Evolutionary conservation across 768 basidiomycete species (phyloP), one percentile per base, ranked within the genome.

Genomic region (Kwoniella bestiolae): DNA sequence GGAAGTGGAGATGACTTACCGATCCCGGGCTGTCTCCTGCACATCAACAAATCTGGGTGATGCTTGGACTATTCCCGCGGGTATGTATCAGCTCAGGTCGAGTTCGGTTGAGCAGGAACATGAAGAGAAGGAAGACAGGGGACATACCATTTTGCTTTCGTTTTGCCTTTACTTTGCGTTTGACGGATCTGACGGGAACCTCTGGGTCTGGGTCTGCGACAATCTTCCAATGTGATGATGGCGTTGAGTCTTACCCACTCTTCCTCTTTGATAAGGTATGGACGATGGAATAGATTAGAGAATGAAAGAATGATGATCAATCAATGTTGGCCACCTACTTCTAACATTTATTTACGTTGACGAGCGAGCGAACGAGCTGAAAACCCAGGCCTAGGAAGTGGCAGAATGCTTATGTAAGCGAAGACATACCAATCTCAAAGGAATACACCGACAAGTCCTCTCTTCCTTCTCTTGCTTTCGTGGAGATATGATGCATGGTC

Each of bases 31-130:
- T 98, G 94, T 63, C 93, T 89, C 81, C 95, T 86, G 83, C 95
- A 99, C 93, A 97, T 95, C 72, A 99, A 94, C 50, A 99, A 82
- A 88, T 99, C 95, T 94, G 91, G 91, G 82, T 92, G 91, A 80
- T 94, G 92, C 77, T 93, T 93, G 21, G 92, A 94, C 92, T 79
- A 41, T 41, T 16, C 38, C 38, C 12, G 38, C 18, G 12, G 38
- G 38, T 41, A 11, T 14, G 38, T 41, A 41, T 41, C 12, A 9
- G 12, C 3, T 5, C 12, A 18, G 18, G 4, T 41, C 38, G 38
- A 41, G 38, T n/a, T n/a, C n/a, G 38, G 18, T 41, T 14, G 38
- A 16, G 3, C 2, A 41, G n/a, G n/a, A n/a, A n/a, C n/a, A 41
- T 3, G 8, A 41, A 41, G 38, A 1, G 38, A 9, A 41, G 38